These are phyloP conservation scores for Lepraria neglecta DNA, from an alignment of 495 filamentous ascomycete genomes.

Conservation along the genomic window DNA sequence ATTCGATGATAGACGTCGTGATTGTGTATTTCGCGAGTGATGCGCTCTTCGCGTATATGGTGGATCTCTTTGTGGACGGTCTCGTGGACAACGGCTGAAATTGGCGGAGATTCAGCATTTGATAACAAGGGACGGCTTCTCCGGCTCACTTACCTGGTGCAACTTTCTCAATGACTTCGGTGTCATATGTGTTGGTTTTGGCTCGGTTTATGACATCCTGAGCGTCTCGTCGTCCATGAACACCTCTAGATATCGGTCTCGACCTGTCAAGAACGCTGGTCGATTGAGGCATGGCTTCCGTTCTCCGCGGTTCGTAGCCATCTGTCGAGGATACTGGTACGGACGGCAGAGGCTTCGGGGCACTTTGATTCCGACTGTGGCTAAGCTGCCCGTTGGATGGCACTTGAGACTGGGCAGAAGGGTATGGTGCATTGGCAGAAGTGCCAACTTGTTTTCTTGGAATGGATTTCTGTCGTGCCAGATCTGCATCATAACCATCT, in stretches of 20 bases:
- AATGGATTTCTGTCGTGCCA: conserved; percentile 13
- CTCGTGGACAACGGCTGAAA: conserved; percentile 50
- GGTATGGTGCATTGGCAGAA: not conserved
- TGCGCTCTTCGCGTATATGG: conserved; percentile 44
- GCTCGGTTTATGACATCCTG: conserved; percentile 24
- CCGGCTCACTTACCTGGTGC: conserved; percentile 28
- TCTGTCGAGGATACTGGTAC: conserved; percentile 1
- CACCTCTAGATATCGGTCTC: not conserved
- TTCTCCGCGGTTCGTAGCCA: not conserved
- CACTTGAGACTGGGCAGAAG: conserved; percentile 8
- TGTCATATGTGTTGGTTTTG: conserved; percentile 25
- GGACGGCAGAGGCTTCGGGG: conserved; percentile 12
- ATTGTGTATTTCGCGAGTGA: conserved; percentile 51
- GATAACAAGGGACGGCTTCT: not conserved
- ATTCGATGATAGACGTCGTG: conserved; percentile 49
- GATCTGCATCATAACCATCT: conserved; percentile 5
- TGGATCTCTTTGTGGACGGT: conserved; percentile 40
- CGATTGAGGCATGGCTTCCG: conserved; percentile 17
- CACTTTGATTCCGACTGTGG: conserved; percentile 12
- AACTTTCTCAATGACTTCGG: conserved; percentile 27
- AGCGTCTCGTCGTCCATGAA: conserved; percentile 15
- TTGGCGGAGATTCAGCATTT: not conserved
- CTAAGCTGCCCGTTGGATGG: not conserved
- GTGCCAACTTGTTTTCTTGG: conserved; percentile 23
- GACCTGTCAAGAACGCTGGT: not conserved